These are phyloP conservation scores for Pseudevernia furfuracea DNA, from an alignment of 495 filamentous ascomycete species.

Conservation along the genomic window DNA sequence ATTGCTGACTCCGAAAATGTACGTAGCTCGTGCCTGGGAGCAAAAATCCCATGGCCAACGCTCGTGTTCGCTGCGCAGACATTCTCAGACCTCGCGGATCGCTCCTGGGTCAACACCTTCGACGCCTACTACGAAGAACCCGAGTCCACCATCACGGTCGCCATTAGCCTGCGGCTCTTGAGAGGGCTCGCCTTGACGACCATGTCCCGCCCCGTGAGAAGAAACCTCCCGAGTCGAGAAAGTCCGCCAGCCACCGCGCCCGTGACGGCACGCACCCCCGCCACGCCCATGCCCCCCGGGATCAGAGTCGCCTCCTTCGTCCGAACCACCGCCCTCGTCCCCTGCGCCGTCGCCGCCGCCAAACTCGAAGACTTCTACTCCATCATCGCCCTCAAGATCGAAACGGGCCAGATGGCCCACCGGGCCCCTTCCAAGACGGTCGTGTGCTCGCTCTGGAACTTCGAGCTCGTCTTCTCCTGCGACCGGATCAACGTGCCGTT, in stretches of 20 bases:
- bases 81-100: background rate
- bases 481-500: background rate
- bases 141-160: background rate
- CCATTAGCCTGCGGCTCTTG: background rate
- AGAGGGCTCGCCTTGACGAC: background rate
- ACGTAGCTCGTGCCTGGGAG: slow-evolving; percentile 7
- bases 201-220: background rate
- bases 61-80: background rate
- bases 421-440: background rate
- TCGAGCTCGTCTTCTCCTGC: background rate
- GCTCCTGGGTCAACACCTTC: background rate
- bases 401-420: background rate
- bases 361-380: slow-evolving; percentile 16
- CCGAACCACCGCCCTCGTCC: slow-evolving; percentile 10
- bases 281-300: background rate
- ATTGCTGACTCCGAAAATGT: no score
- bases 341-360: slow-evolving; percentile 24
- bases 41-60: background rate
- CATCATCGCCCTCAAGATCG: slow-evolving; percentile 7
- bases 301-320: background rate
- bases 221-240: background rate
- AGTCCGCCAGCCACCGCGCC: background rate
- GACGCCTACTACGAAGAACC: background rate
- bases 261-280: background rate
- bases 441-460: background rate